Evolutionary conservation across 2,329 filamentous ascomycete genomes (phyloP).

Genomic region (Nannizziopsis barbatae): DNA sequence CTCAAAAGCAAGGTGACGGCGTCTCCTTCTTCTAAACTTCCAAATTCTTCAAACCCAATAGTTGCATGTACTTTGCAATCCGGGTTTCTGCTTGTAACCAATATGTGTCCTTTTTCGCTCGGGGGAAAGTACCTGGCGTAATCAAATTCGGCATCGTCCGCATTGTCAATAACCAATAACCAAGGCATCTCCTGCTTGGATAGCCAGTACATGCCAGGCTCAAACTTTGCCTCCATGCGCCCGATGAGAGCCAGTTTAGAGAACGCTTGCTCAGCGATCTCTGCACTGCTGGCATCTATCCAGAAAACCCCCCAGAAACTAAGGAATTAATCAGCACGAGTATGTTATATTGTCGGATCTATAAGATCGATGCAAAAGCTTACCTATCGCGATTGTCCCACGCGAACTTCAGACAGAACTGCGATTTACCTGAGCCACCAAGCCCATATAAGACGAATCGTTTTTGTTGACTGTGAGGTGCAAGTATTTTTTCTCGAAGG

Average conservation of each 20-base stretch:
- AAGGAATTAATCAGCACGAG: too few species aligned
- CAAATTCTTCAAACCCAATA: slow-evolving; percentile 19
- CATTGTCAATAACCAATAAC: slow-evolving; percentile 35
- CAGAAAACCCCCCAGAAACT: slow-evolving; percentile 27
- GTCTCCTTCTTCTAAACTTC: slow-evolving; percentile 18
- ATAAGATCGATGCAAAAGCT: slow-evolving; percentile 6
- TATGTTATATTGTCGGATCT: too few species aligned
- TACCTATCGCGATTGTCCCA: slow-evolving; percentile 27
- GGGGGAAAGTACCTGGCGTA: slow-evolving; percentile 25
- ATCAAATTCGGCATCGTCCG: slow-evolving; percentile 29
- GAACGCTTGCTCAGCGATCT: slow-evolving; percentile 20
- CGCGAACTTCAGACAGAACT: slow-evolving; percentile 31
- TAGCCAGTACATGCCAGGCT: slow-evolving; percentile 21
- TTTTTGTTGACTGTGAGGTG: slow-evolving; percentile 19
- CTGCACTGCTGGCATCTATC: slow-evolving; percentile 25
- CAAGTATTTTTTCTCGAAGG: slow-evolving; percentile 6
- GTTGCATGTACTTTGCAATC: slow-evolving; percentile 23
- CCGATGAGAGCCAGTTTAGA: slow-evolving; percentile 21
- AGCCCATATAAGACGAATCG: slow-evolving; percentile 29
- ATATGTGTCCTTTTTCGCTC: slow-evolving; percentile 25
- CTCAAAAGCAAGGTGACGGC: slow-evolving; percentile 19
- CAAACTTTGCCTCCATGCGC: slow-evolving; percentile 21
- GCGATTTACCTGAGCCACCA: slow-evolving; percentile 34
- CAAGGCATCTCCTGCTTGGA: slow-evolving; percentile 19
- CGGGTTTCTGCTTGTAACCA: slow-evolving; percentile 32